phyloP scores from a whole-genome alignment of 108 stramenopile species.

The Nannochloropsis gaditana region DNA sequence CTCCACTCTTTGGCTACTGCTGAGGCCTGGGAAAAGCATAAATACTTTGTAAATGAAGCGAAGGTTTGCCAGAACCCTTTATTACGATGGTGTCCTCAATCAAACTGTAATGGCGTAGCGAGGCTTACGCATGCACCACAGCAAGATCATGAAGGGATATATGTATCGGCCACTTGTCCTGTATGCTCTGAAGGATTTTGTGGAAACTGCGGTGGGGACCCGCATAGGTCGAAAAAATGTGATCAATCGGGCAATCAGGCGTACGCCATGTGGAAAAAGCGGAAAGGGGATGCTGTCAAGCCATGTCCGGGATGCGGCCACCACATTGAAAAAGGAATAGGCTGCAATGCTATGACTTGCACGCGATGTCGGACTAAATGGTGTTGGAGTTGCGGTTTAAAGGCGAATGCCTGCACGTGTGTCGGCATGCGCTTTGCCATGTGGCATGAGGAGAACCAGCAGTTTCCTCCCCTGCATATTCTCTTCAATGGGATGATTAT shows the following conservation, averaged over 20 bases:
- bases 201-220: background rate
- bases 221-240: background rate
- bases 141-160: background rate
- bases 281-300: background rate
- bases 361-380: background rate
- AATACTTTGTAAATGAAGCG: background rate
- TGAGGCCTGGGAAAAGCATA: background rate
- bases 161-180: background rate
- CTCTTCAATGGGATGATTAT: background rate
- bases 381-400: background rate
- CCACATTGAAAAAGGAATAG: background rate
- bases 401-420: background rate
- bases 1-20: background rate
- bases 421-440: background rate
- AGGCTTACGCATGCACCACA: background rate
- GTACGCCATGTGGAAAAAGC: slow-evolving; percentile 6
- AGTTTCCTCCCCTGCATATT: background rate
- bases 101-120: background rate
- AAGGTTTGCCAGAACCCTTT: background rate
- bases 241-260: background rate
- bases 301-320: background rate
- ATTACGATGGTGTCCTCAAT: background rate
- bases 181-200: background rate
- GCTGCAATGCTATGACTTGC: background rate
- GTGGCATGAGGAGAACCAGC: background rate